Conservation (phyloP, 2,329 filamentous ascomycete genomes). For the Akanthomyces muscarius region DNA sequence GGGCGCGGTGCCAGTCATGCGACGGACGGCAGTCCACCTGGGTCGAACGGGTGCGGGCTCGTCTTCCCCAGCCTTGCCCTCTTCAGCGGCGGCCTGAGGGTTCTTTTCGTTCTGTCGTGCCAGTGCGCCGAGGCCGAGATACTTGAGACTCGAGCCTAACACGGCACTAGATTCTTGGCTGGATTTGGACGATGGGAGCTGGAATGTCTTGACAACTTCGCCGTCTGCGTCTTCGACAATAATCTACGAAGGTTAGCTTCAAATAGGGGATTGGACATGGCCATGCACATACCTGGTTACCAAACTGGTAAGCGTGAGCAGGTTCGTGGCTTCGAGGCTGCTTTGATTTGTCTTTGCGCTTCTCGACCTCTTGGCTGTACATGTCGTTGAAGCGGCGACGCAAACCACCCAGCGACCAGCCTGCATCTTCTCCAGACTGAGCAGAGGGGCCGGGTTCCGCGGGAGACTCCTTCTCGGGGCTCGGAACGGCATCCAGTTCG, state of each 20-base stretch:
- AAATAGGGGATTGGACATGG: neutral
- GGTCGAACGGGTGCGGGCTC: slow-evolving; percentile 17
- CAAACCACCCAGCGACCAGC: slow-evolving; percentile 37
- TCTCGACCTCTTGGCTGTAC: slow-evolving; percentile 57
- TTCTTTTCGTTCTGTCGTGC: slow-evolving; percentile 39
- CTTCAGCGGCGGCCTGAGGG: slow-evolving; percentile 27
- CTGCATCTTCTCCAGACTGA: slow-evolving; percentile 15
- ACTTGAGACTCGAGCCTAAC: slow-evolving; percentile 46
- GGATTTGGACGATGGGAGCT: slow-evolving; percentile 58
- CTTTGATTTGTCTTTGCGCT: slow-evolving; percentile 58
- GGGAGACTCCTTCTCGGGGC: slow-evolving; percentile 17
- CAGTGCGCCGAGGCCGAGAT: slow-evolving; percentile 49
- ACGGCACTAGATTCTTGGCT: slow-evolving; percentile 36
- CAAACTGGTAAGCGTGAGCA: slow-evolving; percentile 80
- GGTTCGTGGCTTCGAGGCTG: slow-evolving; percentile 58
- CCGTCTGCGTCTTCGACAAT: slow-evolving; percentile 85
- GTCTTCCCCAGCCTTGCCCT: slow-evolving; percentile 29
- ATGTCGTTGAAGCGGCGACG: slow-evolving; percentile 50
- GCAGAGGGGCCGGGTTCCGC: slow-evolving; percentile 6
- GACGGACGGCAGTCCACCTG: slow-evolving; percentile 5
- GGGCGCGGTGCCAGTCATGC: slow-evolving; percentile 20
- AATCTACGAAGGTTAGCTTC: slow-evolving; percentile 50
- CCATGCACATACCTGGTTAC: slow-evolving; percentile 60
- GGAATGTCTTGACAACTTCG: slow-evolving; percentile 81
- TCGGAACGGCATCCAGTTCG: slow-evolving; percentile 3